phyloP scores from a whole-genome alignment of 768 basidiomycete genomes.

The Filobasidium wieringae region DNA sequence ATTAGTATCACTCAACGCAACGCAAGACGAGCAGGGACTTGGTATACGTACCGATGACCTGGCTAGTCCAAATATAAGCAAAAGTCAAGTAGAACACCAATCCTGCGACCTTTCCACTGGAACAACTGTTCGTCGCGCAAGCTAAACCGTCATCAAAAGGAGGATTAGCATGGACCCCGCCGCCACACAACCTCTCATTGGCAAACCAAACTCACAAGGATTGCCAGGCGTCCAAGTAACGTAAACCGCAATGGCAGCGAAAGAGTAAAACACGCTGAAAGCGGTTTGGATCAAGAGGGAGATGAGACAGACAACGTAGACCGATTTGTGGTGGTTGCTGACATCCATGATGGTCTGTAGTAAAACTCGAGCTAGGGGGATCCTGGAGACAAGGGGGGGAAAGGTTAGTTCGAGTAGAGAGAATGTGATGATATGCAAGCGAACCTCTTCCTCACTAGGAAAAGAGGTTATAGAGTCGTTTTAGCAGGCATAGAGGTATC shows the following conservation, averaged over 20 bases:
- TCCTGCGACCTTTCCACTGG: slow-evolving; percentile 63
- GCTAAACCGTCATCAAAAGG: slow-evolving; percentile 8
- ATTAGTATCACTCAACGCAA: neutral
- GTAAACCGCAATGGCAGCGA: slow-evolving; percentile 61
- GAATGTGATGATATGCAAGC: neutral
- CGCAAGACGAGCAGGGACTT: too few species aligned
- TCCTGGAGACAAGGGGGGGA: slow-evolving; percentile 51
- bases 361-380: slow-evolving; percentile 64
- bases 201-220: slow-evolving; percentile 45
- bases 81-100: slow-evolving; percentile 67
- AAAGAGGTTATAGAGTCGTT: neutral
- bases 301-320: slow-evolving; percentile 63
- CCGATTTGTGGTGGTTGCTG: slow-evolving; percentile 66
- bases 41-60: slow-evolving; percentile 53
- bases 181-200: neutral
- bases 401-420: neutral
- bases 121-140: slow-evolving; percentile 47
- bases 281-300: slow-evolving; percentile 62
- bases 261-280: slow-evolving; percentile 66
- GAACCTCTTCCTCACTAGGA: slow-evolving; percentile 38
- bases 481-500: neutral
- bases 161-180: neutral
- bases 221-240: slow-evolving; percentile 68
- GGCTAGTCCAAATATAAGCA: slow-evolving; percentile 75
- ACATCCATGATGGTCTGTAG: slow-evolving; percentile 76